phyloP scores from a whole-genome alignment of 192 early-diverging fungal genomes.

The Obelidium mucronatum region DNA sequence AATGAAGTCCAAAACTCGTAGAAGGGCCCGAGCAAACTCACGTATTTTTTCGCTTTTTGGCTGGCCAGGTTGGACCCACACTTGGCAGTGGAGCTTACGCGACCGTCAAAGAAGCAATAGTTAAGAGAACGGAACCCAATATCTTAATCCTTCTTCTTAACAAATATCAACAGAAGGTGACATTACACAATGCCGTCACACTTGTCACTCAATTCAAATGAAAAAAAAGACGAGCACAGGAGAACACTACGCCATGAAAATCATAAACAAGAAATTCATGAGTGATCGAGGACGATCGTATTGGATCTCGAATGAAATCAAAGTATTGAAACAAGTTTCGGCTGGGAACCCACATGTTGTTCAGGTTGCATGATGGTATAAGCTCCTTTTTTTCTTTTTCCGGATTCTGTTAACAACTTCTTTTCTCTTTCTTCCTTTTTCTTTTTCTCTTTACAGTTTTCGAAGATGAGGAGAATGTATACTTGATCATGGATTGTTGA shows the following conservation, averaged over 20 bases:
- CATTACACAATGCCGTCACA: too few relatives aligned
- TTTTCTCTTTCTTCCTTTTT: too few relatives aligned
- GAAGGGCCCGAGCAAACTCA: too few relatives aligned
- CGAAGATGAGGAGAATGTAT: not conserved
- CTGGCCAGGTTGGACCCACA: slow-evolving; percentile 53
- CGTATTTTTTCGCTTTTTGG: too few relatives aligned
- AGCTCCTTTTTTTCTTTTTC: too few relatives aligned
- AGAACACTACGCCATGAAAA: slow-evolving; percentile 84
- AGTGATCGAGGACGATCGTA: slow-evolving; percentile 77
- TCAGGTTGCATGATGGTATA: slow-evolving; percentile 79
- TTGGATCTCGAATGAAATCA: slow-evolving; percentile 91
- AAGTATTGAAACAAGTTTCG: slow-evolving; percentile 78
- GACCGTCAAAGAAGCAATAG: slow-evolving; percentile 56
- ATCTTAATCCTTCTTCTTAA: not conserved
- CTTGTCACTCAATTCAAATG: too few relatives aligned
- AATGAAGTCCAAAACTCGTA: too few relatives aligned
- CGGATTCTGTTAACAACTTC: too few relatives aligned
- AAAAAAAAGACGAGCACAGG: slow-evolving; percentile 73
- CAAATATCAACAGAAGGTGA: too few relatives aligned
- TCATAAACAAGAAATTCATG: slow-evolving; percentile 87
- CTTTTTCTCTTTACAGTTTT: too few relatives aligned
- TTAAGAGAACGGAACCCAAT: too few relatives aligned
- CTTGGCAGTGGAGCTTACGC: slow-evolving; percentile 57
- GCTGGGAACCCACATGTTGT: slow-evolving; percentile 89
- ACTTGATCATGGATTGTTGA: not conserved